Evolutionary conservation across 495 filamentous ascomycete genomes (phyloP).

Genomic region (Podospora bellae-mahoneyi): DNA sequence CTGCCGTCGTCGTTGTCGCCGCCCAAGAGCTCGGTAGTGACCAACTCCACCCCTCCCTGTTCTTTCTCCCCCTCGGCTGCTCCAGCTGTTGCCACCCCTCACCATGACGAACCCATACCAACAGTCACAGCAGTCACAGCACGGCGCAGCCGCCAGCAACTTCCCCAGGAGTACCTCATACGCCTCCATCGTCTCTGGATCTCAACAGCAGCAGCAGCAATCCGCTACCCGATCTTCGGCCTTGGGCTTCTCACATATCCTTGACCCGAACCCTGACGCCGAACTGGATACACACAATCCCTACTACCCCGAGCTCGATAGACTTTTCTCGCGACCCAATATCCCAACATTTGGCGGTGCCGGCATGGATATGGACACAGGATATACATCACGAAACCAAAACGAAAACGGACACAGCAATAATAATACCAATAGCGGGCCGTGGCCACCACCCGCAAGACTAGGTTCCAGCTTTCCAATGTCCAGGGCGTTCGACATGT

Average conservation of each 20-base stretch:
- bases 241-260: constrained; percentile 56
- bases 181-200: constrained; percentile 75
- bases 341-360: neutral
- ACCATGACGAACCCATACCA: constrained; percentile 38
- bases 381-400: neutral
- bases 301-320: constrained; percentile 20
- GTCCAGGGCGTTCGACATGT: neutral
- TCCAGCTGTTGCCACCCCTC: constrained; percentile 19
- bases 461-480: neutral
- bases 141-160: constrained; percentile 25
- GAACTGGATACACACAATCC: constrained; percentile 9
- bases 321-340: constrained; percentile 19
- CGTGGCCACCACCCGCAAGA: constrained; percentile 9
- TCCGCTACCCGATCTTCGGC: constrained; percentile 35
- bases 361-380: neutral
- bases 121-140: constrained; percentile 16
- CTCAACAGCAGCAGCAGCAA: neutral
- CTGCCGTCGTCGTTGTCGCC: neutral
- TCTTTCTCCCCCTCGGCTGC: constrained; percentile 11
- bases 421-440: constrained; percentile 27
- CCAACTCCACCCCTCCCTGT: constrained; percentile 7
- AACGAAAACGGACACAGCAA: constrained; percentile 26
- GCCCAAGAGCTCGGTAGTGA: neutral
- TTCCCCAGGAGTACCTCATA: constrained; percentile 58
- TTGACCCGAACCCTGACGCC: constrained; percentile 50